Conservation (phyloP, 2,329 filamentous ascomycete species). For the Hypoxylon sp. region DNA sequence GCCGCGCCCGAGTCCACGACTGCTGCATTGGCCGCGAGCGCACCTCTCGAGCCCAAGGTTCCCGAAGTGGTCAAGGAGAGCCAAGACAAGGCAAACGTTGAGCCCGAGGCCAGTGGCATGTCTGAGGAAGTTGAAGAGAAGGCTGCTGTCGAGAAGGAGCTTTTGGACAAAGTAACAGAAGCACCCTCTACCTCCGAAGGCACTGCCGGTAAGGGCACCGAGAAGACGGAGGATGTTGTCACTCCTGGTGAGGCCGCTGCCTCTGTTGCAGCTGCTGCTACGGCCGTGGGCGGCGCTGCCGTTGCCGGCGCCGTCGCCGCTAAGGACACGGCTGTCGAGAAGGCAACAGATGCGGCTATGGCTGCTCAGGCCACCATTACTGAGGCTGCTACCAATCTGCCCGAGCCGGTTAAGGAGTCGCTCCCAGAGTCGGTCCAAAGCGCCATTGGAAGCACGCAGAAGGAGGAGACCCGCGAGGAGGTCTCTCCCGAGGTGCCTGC, state of each 20-base stretch:
- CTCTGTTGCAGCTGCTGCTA: slow-evolving; percentile 52
- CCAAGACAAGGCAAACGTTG: slow-evolving; percentile 69
- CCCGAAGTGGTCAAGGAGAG: slow-evolving; percentile 75
- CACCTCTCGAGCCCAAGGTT: slow-evolving; percentile 56
- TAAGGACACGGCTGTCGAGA: slow-evolving; percentile 52
- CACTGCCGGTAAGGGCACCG: slow-evolving; percentile 59
- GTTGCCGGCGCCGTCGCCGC: slow-evolving; percentile 48
- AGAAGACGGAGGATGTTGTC: slow-evolving; percentile 59
- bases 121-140: slow-evolving; percentile 74
- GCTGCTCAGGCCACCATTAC: slow-evolving; percentile 39
- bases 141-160: slow-evolving; percentile 73
- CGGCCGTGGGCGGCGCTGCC: slow-evolving; percentile 50
- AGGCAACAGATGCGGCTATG: slow-evolving; percentile 50
- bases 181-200: slow-evolving; percentile 66
- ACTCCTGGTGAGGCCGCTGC: slow-evolving; percentile 53
- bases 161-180: slow-evolving; percentile 71
- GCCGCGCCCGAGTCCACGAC: slow-evolving; percentile 56
- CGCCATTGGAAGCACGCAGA: slow-evolving; percentile 53
- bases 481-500: slow-evolving; percentile 61
- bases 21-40: slow-evolving; percentile 52
- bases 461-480: slow-evolving; percentile 54
- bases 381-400: slow-evolving; percentile 55
- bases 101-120: slow-evolving; percentile 73
- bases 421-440: slow-evolving; percentile 60
- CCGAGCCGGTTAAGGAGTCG: slow-evolving; percentile 61